Base-by-base conservation (phyloP, 176 grass and related monocot species). In the Paspalum notatum region DNA sequence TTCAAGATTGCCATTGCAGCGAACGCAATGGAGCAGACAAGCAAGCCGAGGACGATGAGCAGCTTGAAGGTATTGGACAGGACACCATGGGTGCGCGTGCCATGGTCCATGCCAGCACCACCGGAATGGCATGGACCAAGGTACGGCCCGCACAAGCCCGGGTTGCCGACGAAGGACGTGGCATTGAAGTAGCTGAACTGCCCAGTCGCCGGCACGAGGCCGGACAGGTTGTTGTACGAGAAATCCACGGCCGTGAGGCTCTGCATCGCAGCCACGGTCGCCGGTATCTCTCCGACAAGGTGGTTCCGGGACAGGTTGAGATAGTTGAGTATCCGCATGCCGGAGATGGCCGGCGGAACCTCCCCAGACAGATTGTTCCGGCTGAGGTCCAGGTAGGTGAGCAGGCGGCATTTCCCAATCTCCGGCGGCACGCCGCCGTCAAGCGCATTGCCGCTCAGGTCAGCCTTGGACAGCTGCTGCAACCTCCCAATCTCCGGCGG, bases 141-240 rank as follows among this genome's bases (percentile, higher is more conserved):
- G 77, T 95, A 95, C 3, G 90, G 84, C 0, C 96, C 92, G 6
- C 92, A 99, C 65, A 99, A 83, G 0, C 86, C 78, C 1, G 86
- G 82, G 71, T 99, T 99, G 56, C 92, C 96, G 4, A 88, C 45
- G n/a, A 99, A 99, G 21, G 96, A 99, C 0, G 90, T 95, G 22
- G 90, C 88, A 40, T 99, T 99, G 90, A 99, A 99, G 77, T 99
- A 99, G 79, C 96, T 95, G 79, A 95, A 99, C 87, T 95, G 96
- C 39, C 96, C 96, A 0, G 96, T 95, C 1, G 81, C 86, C 6
- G 95, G 95, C 56, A 98, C 95, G 18, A 89, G 80, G 44, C 95
- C 95, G 2, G 92, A 92, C 55, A 98, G 90, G 78, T 98, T 91
- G 90, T 98, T 98, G 79, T 94, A 98, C 46, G 95, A 98, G 88